Evolutionary conservation across 1,284 basidiomycete species (phyloP).

Genomic region (Ceratobasidium sp.): DNA sequence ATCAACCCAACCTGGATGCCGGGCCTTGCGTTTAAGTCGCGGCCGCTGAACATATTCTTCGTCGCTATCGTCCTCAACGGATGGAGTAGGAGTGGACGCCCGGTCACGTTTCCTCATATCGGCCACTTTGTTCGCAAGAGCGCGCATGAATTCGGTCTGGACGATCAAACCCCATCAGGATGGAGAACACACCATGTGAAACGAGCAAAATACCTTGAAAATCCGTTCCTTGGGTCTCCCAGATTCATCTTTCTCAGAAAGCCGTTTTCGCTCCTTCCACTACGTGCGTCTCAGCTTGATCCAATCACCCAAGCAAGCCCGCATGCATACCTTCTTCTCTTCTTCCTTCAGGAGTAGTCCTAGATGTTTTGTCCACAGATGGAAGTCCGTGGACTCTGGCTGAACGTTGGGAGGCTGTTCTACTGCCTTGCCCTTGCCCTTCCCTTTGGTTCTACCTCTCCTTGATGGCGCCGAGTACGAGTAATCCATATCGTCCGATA

Average conservation of each 20-base stretch:
- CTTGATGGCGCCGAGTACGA: background rate
- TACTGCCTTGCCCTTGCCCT: conserved; percentile 17
- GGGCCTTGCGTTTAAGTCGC: conserved; percentile 20
- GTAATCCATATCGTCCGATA: conserved; percentile 7
- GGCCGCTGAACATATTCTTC: conserved; percentile 34
- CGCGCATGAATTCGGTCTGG: conserved; percentile 38
- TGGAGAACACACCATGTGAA: background rate
- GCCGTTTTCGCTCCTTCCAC: conserved; percentile 39
- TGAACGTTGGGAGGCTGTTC: conserved; percentile 16
- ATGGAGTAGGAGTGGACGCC: conserved; percentile 22
- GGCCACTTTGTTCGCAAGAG: conserved; percentile 14
- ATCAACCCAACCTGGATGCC: conserved; percentile 13
- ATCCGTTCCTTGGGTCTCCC: conserved; percentile 32
- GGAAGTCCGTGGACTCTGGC: conserved; percentile 26
- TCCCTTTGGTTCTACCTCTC: conserved; percentile 4
- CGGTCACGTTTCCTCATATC: conserved; percentile 27
- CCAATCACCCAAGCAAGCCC: conserved; percentile 5
- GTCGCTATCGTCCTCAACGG: conserved; percentile 30
- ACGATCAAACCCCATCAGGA: background rate
- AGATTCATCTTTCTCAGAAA: conserved; percentile 19
- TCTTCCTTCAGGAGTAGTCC: conserved; percentile 39
- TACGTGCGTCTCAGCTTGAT: conserved; percentile 13
- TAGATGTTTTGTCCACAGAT: conserved; percentile 38
- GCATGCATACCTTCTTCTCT: conserved; percentile 38
- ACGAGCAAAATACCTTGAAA: conserved; percentile 19